Conservation (phyloP, 495 filamentous ascomycete genomes). For the Xylaria curta region DNA sequence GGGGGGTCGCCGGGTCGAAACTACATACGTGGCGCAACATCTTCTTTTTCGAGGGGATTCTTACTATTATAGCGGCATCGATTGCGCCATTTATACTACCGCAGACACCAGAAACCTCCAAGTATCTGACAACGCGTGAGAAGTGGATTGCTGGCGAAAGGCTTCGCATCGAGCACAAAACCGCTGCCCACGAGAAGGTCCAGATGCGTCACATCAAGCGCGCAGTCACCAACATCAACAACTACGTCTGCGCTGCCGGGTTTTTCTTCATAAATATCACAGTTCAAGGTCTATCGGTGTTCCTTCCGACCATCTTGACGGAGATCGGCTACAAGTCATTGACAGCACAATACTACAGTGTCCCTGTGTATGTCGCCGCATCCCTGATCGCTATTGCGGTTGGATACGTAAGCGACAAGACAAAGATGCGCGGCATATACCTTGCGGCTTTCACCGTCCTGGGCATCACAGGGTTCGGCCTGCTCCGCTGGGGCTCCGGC, state of each 20-base stretch:
- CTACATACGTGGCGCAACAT: slow-evolving; percentile 70
- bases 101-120: slow-evolving; percentile 56
- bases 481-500: slow-evolving; percentile 40
- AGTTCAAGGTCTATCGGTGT: slow-evolving; percentile 57
- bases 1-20: slow-evolving; percentile 51
- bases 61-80: slow-evolving; percentile 59
- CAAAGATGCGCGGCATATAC: slow-evolving; percentile 67
- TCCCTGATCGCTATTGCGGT: slow-evolving; percentile 62
- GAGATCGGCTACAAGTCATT: slow-evolving; percentile 55
- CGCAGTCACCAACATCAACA: slow-evolving; percentile 52
- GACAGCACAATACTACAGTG: slow-evolving; percentile 55
- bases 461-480: slow-evolving; percentile 53
- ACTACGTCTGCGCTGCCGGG: slow-evolving; percentile 54
- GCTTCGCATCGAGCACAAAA: slow-evolving; percentile 47
- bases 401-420: slow-evolving; percentile 65
- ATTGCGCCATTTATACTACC: slow-evolving; percentile 61
- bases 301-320: slow-evolving; percentile 57
- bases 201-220: slow-evolving; percentile 45
- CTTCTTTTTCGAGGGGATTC: slow-evolving; percentile 68
- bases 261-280: slow-evolving; percentile 62
- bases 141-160: slow-evolving; percentile 51
- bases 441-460: slow-evolving; percentile 50
- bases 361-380: slow-evolving; percentile 60
- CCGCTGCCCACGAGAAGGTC: slow-evolving; percentile 45
- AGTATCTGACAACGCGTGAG: slow-evolving; percentile 60